Percentiles rank a stretch among this genome's conserved stretches.
Conservation (phyloP, 2,329 filamentous ascomycete genomes). For the Dactylonectria estremocensis region DNA sequence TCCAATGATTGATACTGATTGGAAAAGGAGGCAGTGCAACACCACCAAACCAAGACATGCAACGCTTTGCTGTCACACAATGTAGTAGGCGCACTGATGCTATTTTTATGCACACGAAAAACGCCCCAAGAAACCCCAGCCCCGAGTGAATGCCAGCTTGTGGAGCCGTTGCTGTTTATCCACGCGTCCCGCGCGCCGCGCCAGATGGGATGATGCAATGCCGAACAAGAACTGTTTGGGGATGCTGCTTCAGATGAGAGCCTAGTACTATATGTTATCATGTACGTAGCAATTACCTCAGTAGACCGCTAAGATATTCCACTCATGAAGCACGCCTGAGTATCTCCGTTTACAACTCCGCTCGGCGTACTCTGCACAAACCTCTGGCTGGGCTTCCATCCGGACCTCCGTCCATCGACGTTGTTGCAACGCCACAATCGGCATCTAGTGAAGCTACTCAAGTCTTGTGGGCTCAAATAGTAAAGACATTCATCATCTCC, state of each 20-base stretch:
- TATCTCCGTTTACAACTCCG: too few species aligned
- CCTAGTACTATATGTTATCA: not conserved
- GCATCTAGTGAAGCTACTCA: not conserved
- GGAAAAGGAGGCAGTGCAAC: conserved; percentile 5
- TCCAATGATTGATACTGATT: not conserved
- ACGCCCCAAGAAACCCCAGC: not conserved
- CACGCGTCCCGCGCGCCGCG: conserved; percentile 5
- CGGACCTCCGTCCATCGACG: not conserved
- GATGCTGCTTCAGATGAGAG: not conserved
- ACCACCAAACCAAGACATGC: not conserved
- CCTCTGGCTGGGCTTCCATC: not conserved
- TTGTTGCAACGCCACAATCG: too few species aligned
- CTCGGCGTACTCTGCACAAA: too few species aligned
- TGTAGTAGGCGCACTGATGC: not conserved
- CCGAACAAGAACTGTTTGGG: conserved; percentile 20
- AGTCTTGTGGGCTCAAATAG: not conserved
- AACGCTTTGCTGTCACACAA: conserved; percentile 2
- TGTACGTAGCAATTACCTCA: too few species aligned
- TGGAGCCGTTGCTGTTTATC: not conserved
- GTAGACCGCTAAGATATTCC: not conserved
- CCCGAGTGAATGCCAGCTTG: not conserved
- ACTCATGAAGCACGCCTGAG: not conserved
- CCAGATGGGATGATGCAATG: conserved; percentile 1
- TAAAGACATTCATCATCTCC: not conserved
- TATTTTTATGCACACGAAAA: conserved; percentile 20